Evolutionary conservation across 2,329 filamentous ascomycete species (phyloP).

Genomic region (Sporothrix mexicana): DNA sequence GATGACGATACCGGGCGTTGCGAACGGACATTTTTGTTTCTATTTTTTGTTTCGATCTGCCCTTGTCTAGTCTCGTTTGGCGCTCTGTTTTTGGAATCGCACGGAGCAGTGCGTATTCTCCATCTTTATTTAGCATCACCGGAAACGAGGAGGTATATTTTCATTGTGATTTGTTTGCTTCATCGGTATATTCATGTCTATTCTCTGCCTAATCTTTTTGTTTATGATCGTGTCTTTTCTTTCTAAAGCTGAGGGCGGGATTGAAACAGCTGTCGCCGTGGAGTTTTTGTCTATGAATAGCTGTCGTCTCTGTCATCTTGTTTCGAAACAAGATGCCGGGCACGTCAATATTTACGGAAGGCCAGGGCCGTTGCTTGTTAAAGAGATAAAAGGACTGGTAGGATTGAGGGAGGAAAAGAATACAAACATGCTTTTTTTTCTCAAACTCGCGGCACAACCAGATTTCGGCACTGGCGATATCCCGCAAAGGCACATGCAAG

Average conservation of each 20-base stretch:
- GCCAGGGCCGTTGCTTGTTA: background rate
- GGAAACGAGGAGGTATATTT: background rate
- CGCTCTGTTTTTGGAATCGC: background rate
- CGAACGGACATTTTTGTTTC: slow-evolving; percentile 1
- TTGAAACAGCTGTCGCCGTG: too few species aligned
- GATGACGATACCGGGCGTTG: background rate
- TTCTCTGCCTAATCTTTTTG: background rate
- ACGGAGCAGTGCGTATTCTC: background rate
- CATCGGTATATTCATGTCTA: background rate
- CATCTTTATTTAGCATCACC: background rate
- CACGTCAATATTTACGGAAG: background rate
- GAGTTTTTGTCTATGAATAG: background rate
- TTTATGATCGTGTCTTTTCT: background rate
- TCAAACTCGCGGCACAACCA: background rate
- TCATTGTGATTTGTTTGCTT: background rate
- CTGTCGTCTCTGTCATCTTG: background rate
- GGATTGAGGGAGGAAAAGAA: background rate
- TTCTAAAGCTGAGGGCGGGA: too few species aligned
- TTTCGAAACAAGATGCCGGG: background rate
- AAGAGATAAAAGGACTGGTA: background rate
- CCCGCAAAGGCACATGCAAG: slow-evolving; percentile 12
- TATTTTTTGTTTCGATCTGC: slow-evolving; percentile 23
- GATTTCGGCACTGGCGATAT: background rate
- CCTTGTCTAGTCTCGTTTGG: background rate
- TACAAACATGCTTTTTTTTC: background rate